Evolutionary conservation across 345 rosid species (phyloP), one percentile per base, ranked within the genome.

Genomic region (Eucalyptus decipiens): DNA sequence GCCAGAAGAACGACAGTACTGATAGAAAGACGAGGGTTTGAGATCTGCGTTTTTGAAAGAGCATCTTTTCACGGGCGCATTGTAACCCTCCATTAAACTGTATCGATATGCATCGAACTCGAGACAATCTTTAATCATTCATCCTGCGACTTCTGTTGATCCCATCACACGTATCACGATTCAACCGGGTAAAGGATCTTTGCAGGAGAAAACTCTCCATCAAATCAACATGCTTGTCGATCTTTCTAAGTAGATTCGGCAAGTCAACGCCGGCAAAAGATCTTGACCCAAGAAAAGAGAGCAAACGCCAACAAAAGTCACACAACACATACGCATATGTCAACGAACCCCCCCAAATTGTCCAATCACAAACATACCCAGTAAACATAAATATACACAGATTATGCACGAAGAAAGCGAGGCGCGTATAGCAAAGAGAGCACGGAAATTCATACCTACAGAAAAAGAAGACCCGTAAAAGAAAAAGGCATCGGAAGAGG

Each of bases 391-490:
- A 50, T 50, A 50, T 50, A 17, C 87, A n/a, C 52, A n/a, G 58
- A 40, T 76, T 76, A 37, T 40, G 83, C 45, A 76, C 28, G 42
- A 76, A 76, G 15, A 37, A 76, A 37, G 28, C 45, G 47, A 76
- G 43, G 24, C 83, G 4, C 12, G 47, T 21, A 37, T 37, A 37
- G 83, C 52, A 43, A 54, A 18, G 60, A 58, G 52, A 23, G n/a
- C 32, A 86, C 30, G 6, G 62, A 37, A 85, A 88, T 26, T 72
- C 42, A 17, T 86, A 95, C 96, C 96, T 5, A 92, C 92, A 88
- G 92, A 93, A 86, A 95, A 37, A 81, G 95, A 91, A 86, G 95
- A 88, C 81, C 92, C 93, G 88, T 94, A 90, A 52, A 95, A 90
- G 92, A 95, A 92, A 47, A 92, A 89, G 21, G 94, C 86, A 83